These are phyloP conservation scores for Erysimum cheiranthoides DNA, from an alignment of 345 rosid genomes.

Conservation along the genomic window DNA sequence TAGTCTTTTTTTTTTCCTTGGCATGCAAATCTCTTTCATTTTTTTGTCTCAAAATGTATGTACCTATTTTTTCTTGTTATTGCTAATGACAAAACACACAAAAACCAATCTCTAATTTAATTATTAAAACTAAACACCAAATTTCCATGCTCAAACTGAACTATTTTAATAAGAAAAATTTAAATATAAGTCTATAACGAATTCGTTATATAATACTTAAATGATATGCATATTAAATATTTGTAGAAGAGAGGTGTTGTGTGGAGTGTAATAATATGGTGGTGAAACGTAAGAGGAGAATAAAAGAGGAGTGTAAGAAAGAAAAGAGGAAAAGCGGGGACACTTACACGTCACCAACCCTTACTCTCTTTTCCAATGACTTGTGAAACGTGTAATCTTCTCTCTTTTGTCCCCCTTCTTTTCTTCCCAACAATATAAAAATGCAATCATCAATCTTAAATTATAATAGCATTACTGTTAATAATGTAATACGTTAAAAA, in stretches of 20 bases:
- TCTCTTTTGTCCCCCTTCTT: not conserved
- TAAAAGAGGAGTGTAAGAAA: slow-evolving; percentile 38
- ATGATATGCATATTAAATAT: not conserved
- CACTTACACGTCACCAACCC: slow-evolving; percentile 26
- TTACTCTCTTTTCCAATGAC: slow-evolving; percentile 33
- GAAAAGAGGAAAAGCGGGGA: not conserved
- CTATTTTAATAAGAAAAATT: not conserved
- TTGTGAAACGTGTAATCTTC: slow-evolving; percentile 22
- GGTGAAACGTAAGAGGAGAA: slow-evolving; percentile 26
- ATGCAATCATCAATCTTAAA: too few species aligned
- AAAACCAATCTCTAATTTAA: not conserved
- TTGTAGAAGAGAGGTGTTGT: not conserved
- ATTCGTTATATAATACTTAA: not conserved
- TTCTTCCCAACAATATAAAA: not conserved
- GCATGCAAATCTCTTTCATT: slow-evolving; percentile 8
- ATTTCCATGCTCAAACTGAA: too few species aligned
- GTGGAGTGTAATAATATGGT: slow-evolving; percentile 31
- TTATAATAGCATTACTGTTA: too few species aligned
- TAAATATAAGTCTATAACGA: not conserved
- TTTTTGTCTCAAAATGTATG: not conserved
- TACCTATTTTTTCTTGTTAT: not conserved
- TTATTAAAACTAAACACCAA: not conserved
- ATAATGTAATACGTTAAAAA: not conserved
- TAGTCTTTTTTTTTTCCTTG: not conserved
- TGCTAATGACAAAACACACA: not conserved